Evolutionary conservation across 352 stramenopile species (phyloP), one percentile per base, ranked within the genome.

Genomic region (Phytophthora multivora): DNA sequence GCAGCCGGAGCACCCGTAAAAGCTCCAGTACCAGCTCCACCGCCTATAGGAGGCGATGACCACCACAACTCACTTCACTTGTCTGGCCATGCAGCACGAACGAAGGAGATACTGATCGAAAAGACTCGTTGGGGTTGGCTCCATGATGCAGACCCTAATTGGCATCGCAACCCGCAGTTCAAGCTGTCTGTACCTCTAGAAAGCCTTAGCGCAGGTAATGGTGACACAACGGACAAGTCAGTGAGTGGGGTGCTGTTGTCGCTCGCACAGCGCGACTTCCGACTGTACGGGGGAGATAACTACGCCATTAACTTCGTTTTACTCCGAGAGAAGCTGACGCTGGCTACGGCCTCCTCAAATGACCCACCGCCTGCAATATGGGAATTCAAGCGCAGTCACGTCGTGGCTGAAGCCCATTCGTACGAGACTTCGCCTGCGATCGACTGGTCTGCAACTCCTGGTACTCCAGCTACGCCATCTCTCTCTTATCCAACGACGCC

Each of bases 161-260:
- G 91, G 91, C 90, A 97, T 67, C 91, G 92, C 33, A 98, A 98
- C 56, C 91, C 89, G 8, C 90, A 98, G 71, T 97, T 91, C 62
- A 88, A 84, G 28, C 51, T 97, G 16, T 73, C 68, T 0, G 74
- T 90, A 0, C 59, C 71, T 5, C 28, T 56, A 3, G 59, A 65
- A 40, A 52, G 13, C 16, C 13, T 57, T 15, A 45, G 13, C 4
- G 39, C 39, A 15, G 54, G 43, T 5, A 51, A 52, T 30, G 43
- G 39, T 25, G 43, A 67, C 11, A 30, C 4, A 12, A 30, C 23
- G 9, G 60, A 59, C 16, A 66, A 69, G 33, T 19, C 59, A 2
- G 49, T 73, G 19, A 56, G 7, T 51, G 73, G 72, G 11, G 76
- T 95, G 12, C 35, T 92, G n/a, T 6, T 97, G 3, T 95, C 84